Conservation (phyloP, 2,329 filamentous ascomycete species). For the Penicillium nordicum region DNA sequence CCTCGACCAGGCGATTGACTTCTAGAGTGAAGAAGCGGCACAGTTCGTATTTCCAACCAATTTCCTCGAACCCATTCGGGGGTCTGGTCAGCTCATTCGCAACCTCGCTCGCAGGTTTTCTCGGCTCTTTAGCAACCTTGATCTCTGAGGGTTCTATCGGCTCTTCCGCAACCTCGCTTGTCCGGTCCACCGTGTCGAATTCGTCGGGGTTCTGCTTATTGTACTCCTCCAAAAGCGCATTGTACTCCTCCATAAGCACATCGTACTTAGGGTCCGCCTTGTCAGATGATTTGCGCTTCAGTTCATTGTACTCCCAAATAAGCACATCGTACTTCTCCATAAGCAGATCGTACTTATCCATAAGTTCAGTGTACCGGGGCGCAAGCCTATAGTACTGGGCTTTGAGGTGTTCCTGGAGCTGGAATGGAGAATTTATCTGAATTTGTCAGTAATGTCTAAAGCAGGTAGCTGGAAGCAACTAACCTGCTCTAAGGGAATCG, state of each 20-base stretch:
- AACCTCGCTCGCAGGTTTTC: constrained; percentile 62
- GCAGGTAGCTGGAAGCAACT: constrained; percentile 27
- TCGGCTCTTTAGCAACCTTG: constrained; percentile 58
- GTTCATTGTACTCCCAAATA: background rate
- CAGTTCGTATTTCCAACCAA: constrained; percentile 95
- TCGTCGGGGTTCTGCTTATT: constrained; percentile 47
- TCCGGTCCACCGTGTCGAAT: constrained; percentile 62
- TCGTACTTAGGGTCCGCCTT: background rate
- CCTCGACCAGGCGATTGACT: constrained; percentile 87
- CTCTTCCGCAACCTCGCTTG: constrained; percentile 66
- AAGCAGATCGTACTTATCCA: background rate
- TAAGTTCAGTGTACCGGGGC: background rate
- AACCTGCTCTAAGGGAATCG: constrained; percentile 82
- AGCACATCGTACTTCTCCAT: background rate
- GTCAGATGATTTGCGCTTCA: background rate
- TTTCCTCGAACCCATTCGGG: constrained; percentile 76
- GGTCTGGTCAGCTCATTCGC: constrained; percentile 74
- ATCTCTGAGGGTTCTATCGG: background rate
- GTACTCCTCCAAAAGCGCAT: background rate
- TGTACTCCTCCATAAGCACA: background rate
- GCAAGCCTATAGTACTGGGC: constrained; percentile 84
- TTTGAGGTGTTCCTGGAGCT: constrained; percentile 94
- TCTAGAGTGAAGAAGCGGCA: constrained; percentile 94
- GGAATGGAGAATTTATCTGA: constrained; percentile 94
- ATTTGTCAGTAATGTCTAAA: constrained; percentile 7